Percentiles rank a stretch among this genome's conserved stretches.
Conservation (phyloP, 352 stramenopile genomes). For the Phytophthora parvispora region DNA sequence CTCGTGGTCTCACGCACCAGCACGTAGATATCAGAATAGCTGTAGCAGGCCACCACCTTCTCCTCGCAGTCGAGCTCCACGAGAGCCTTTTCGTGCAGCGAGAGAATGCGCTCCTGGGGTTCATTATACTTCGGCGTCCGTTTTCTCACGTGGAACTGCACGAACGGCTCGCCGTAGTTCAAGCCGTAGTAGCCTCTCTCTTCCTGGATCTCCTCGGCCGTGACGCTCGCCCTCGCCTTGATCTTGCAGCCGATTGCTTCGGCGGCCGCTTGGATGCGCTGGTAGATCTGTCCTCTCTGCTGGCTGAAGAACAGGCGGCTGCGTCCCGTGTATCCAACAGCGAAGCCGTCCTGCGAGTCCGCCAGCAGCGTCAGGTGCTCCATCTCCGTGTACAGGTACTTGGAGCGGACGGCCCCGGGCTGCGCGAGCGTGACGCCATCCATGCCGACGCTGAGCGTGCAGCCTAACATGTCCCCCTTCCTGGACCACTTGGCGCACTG, state of each 20-base stretch:
- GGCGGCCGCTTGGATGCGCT: constrained; percentile 64
- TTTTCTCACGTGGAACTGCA: constrained; percentile 81
- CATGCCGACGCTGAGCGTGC: constrained; percentile 65
- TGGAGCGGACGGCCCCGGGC: constrained; percentile 59
- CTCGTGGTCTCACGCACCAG: constrained; percentile 63
- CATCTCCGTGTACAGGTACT: constrained; percentile 87
- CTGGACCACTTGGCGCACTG: constrained; percentile 76
- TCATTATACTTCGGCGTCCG: constrained; percentile 70
- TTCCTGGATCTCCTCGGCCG: constrained; percentile 51
- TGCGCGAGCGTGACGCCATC: constrained; percentile 64
- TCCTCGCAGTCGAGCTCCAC: constrained; percentile 69
- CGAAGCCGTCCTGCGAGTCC: constrained; percentile 70
- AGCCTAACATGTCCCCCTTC: constrained; percentile 51
- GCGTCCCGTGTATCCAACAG: constrained; percentile 73
- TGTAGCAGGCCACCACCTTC: constrained; percentile 65
- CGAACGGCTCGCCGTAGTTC: constrained; percentile 64
- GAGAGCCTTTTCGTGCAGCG: constrained; percentile 75
- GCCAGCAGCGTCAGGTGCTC: constrained; percentile 68
- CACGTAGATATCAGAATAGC: constrained; percentile 78
- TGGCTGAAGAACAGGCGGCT: constrained; percentile 81
- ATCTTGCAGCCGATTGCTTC: constrained; percentile 70
- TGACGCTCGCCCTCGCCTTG: constrained; percentile 44
- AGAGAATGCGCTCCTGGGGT: constrained; percentile 61
- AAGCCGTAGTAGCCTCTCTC: constrained; percentile 57
- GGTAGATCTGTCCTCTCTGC: constrained; percentile 59